These are phyloP conservation scores for Miscanthus lutarioriparius DNA, from an alignment of 176 grass and related monocot species.

Conservation along the genomic window DNA sequence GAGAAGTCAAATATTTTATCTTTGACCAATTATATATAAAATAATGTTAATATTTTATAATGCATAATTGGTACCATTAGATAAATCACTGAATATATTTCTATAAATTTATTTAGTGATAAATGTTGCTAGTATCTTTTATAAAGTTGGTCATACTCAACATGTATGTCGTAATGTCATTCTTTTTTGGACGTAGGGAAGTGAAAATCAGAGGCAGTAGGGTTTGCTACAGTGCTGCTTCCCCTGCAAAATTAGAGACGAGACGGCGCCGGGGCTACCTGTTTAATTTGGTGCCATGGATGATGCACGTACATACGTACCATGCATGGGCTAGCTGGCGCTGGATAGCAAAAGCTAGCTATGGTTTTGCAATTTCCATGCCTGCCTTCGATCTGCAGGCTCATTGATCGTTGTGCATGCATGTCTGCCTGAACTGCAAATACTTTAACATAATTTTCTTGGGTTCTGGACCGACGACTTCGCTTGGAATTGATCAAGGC, in stretches of 20 bases:
- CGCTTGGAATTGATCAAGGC: slow-evolving; percentile 15
- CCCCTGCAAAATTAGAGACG: not conserved
- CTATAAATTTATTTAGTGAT: too few relatives aligned
- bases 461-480: slow-evolving; percentile 32
- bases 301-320: not conserved
- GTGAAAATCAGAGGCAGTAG: too few relatives aligned
- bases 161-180: too few relatives aligned
- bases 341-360: not conserved
- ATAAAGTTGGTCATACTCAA: too few relatives aligned
- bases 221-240: too few relatives aligned
- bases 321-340: not conserved
- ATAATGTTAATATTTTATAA: too few relatives aligned
- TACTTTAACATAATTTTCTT: slow-evolving; percentile 22
- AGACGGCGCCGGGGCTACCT: not conserved
- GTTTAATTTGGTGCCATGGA: not conserved
- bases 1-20: too few relatives aligned
- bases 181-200: too few relatives aligned
- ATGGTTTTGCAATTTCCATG: not conserved
- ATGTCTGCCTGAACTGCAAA: slow-evolving; percentile 26
- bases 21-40: too few relatives aligned
- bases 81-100: too few relatives aligned
- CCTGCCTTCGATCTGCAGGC: not conserved
- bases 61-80: too few relatives aligned
- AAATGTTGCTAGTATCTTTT: too few relatives aligned
- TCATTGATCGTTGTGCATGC: slow-evolving; percentile 20